Evolutionary conservation across 345 rosid genomes (phyloP).

Genomic region (Moricandia arvensis): DNA sequence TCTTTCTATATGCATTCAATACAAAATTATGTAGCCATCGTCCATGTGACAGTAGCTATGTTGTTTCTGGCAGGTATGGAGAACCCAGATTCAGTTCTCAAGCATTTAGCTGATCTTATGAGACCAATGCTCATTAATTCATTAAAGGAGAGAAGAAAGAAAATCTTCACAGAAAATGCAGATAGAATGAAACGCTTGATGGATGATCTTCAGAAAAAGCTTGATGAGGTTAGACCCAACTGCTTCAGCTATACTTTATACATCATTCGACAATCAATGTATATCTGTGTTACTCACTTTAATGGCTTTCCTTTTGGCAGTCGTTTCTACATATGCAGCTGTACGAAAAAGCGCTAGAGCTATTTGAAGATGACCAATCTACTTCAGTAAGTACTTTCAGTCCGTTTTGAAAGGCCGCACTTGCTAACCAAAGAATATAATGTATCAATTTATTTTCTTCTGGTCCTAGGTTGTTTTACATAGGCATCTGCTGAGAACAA

Average conservation of each 20-base stretch:
- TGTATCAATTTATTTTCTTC: constrained; percentile 4
- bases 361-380: constrained; percentile 87
- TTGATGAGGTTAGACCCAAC: constrained; percentile 75
- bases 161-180: constrained; percentile 81
- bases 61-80: constrained; percentile 56
- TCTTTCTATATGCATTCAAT: background rate
- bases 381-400: constrained; percentile 67
- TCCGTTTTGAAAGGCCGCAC: background rate
- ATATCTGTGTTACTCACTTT: constrained; percentile 21
- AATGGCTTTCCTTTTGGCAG: constrained; percentile 45
- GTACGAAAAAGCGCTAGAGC: constrained; percentile 82
- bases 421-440: background rate
- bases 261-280: constrained; percentile 5
- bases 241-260: constrained; percentile 17
- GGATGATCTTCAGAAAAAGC: constrained; percentile 81
- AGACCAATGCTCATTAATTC: constrained; percentile 79
- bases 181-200: constrained; percentile 70
- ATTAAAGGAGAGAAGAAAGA: constrained; percentile 78
- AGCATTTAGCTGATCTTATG: constrained; percentile 61
- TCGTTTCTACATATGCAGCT: constrained; percentile 87
- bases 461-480: constrained; percentile 75
- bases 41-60: constrained; percentile 13
- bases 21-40: constrained; percentile 1
- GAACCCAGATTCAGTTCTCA: constrained; percentile 55
- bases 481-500: constrained; percentile 83